Evolutionary conservation across 768 basidiomycete genomes (phyloP).

Genomic region (Suillus fuscotomentosus): DNA sequence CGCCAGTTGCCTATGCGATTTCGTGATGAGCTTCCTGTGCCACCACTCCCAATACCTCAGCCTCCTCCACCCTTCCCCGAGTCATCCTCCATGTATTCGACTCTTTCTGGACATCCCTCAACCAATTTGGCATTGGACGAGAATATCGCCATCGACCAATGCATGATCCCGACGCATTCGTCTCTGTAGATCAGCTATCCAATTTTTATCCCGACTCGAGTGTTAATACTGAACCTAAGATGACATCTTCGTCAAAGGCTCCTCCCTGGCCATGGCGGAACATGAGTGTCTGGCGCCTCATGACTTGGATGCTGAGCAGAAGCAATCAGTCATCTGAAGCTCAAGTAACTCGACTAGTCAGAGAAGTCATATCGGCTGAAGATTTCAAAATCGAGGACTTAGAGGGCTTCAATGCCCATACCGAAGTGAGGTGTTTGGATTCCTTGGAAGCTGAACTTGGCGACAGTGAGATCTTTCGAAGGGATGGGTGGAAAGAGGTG

Average conservation of each 20-base stretch:
- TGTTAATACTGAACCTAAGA: not conserved
- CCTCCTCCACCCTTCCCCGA: no score
- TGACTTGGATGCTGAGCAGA: constrained; percentile 16
- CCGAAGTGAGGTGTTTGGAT: constrained; percentile 10
- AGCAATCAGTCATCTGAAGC: constrained; percentile 7
- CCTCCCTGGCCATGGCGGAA: constrained; percentile 16
- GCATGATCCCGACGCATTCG: no score
- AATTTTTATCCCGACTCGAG: no score
- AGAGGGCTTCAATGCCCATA: constrained; percentile 14
- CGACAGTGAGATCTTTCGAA: not conserved
- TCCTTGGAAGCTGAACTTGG: constrained; percentile 4
- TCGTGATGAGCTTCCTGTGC: no score
- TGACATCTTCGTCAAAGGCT: not conserved
- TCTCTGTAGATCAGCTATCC: no score
- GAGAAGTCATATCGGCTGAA: not conserved
- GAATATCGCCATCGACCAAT: no score
- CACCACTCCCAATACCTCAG: no score
- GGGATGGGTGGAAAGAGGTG: constrained; percentile 15
- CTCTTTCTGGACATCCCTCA: no score
- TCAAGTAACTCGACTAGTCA: constrained; percentile 9
- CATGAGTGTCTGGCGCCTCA: constrained; percentile 11
- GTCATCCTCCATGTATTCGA: no score
- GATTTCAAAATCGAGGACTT: constrained; percentile 15
- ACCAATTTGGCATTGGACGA: no score
- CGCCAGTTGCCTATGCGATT: no score